Evolutionary conservation across 73 alveolate species (phyloP).

Genomic region (Diophrys sp.): DNA sequence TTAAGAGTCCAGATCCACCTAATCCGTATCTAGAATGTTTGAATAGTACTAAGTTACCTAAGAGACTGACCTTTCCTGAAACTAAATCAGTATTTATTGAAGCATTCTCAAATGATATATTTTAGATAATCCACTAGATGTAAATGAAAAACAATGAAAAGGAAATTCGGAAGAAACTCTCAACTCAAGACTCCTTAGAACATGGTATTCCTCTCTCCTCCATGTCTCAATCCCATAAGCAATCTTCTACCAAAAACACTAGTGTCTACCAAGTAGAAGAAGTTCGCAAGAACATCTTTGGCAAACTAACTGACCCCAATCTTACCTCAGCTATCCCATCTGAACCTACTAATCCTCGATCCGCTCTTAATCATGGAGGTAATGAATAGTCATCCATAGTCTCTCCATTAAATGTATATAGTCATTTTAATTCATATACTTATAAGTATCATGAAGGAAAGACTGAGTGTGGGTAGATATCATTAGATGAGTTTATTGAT

Average conservation of each 20-base stretch:
- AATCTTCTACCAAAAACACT: not conserved
- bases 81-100: not conserved
- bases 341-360: too few species aligned
- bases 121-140: not conserved
- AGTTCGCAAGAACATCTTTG: not conserved
- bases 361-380: too few species aligned
- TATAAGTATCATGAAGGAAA: too few species aligned
- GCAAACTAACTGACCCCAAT: too few species aligned
- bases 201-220: not conserved
- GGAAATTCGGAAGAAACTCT: not conserved
- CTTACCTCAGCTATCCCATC: too few species aligned
- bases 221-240: not conserved
- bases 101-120: not conserved
- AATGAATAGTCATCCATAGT: too few species aligned
- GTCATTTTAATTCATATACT: too few species aligned
- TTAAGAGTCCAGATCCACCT: not conserved
- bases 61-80: slow-evolving; percentile 6
- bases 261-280: not conserved
- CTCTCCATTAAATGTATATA: too few species aligned
- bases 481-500: too few species aligned
- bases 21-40: not conserved
- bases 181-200: not conserved
- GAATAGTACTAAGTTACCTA: not conserved
- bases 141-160: not conserved
- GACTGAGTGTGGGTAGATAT: too few species aligned